Evolutionary conservation across 2,329 filamentous ascomycete genomes (phyloP).

Genomic region (Bipolaris zeicola): DNA sequence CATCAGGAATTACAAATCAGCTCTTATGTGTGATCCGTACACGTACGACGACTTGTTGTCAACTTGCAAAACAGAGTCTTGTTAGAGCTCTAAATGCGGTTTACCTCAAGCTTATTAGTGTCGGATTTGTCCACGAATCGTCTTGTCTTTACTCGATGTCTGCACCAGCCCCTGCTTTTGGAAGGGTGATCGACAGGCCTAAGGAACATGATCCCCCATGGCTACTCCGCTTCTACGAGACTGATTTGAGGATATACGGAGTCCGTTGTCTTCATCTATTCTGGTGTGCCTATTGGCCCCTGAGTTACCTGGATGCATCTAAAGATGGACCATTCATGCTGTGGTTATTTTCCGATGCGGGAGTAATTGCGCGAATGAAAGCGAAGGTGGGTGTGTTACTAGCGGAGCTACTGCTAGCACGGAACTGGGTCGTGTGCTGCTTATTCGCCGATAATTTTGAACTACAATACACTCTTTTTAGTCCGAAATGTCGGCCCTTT

Average conservation of each 20-base stretch:
- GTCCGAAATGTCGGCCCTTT: not conserved
- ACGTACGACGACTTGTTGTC: constrained; percentile 3
- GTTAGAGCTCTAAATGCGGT: not conserved
- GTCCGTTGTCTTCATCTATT: constrained; percentile 21
- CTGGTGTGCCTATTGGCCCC: constrained; percentile 20
- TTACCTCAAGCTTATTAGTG: constrained; percentile 6
- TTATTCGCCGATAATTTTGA: constrained; percentile 14
- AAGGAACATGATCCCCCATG: constrained; percentile 8
- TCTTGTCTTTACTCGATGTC: constrained; percentile 9
- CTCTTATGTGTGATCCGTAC: not conserved
- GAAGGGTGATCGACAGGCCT: constrained; percentile 6
- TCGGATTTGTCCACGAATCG: constrained; percentile 9
- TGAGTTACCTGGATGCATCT: constrained; percentile 2
- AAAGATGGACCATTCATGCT: constrained; percentile 9
- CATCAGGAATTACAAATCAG: constrained; percentile 7
- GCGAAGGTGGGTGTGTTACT: not conserved
- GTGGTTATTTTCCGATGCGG: not conserved
- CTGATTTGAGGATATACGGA: constrained; percentile 12
- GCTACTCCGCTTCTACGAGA: constrained; percentile 10
- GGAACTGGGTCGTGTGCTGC: constrained; percentile 23
- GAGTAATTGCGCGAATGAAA: not conserved
- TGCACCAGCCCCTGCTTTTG: constrained; percentile 8
- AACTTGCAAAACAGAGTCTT: not conserved
- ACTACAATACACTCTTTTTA: not conserved
- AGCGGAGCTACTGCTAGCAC: constrained; percentile 7